Base-by-base conservation (phyloP, 345 rosid species). In the Sapria himalayana region DNA sequence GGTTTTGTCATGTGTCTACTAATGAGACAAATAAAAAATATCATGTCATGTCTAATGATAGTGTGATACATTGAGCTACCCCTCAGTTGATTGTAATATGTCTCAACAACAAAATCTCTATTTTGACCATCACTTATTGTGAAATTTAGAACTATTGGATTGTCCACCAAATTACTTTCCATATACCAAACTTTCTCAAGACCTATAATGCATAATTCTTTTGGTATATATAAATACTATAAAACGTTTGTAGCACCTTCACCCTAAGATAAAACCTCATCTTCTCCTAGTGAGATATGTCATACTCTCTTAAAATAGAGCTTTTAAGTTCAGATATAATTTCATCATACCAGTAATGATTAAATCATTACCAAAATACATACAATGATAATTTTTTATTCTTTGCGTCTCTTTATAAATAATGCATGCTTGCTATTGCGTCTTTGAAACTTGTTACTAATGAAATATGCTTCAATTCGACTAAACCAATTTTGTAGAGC, bases 1-100 rank as follows among this genome's bases (percentile, higher is more conserved):
- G 22, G 34, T 0, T n/a, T 42, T 8, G 20, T 1, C 22, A 42
- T 42, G 2, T 7, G 18, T 9, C n/a, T 12, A n/a, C 19, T 11
- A 14, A 41, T 14, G 6, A 41, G 2, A 16, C 45, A 23, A 1
- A 14, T 10, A 15, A 13, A 4, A 11, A 24, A 42, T 35, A 42
- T 42, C 0, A 42, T 1, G 12, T 42, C 46, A 3, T 20, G 46
- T 24, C 11, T 7, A 5, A 21, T 41, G 0, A 21, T n/a, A 0
- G 45, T 41, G 11, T 22, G 16, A 7, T 41, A 27, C 46, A 42
- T 25, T 3, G 18, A 22, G 10, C 46, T 42, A 0, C 46, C 46
- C 3, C 25, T 15, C 1, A 42, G 9, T 1, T 25, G 19, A 2
- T 25, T 42, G 2, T 2, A 42, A 16, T 7, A 10, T 0, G 35